Base-by-base conservation (phyloP, 352 stramenopile species). In the Aphanomyces invadans region DNA sequence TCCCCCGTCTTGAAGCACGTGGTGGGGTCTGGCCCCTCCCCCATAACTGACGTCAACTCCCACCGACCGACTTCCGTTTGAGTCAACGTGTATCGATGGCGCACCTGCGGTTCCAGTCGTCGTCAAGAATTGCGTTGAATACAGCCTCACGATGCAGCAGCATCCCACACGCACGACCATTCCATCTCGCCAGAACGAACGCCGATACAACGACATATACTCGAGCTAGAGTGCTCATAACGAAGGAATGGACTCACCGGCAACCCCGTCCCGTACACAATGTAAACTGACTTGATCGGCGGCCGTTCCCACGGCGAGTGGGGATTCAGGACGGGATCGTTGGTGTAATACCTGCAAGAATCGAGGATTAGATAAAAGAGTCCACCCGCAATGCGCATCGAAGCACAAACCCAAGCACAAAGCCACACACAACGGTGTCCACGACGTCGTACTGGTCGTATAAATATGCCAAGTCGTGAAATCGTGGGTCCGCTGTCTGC, bases 251-350 rank as follows among this genome's bases (percentile, higher is more conserved):
- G n/a, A n/a, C n/a, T n/a, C n/a, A n/a, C 83, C 70, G 79, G 77
- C 25, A 90, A 70, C n/a, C 89, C 88, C 49, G 87, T 76, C 51
- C 83, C 83, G 62, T 92, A 92, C 38, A 89, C 75, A 25, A 77
- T 74, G 61, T 90, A 90, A n/a, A 92, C 80, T 0, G 72, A 79
- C 44, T 75, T 76, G 56, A 92, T 90, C 0, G 81, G 83, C 15
- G 83, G 83, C 21, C 83, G 79, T 5, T 83, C 71, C 80, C 80
- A 90, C 0, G 83, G 79, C 33, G 71, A 73, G 17, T 78, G 76
- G 19, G 77, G 70, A 38, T 92, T 74, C 0, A 92, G 38, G 9
- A 92, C 74, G 11, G 78, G 67, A 68, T 92, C 83, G 23, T 89
- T 49, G 19, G 74, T 74, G 68, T 90, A 90, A 64, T 89, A 92